Evolutionary conservation across 1,284 basidiomycete genomes (phyloP), one percentile per base, ranked within the genome.

Genomic region (Leucoagaricus sp.): DNA sequence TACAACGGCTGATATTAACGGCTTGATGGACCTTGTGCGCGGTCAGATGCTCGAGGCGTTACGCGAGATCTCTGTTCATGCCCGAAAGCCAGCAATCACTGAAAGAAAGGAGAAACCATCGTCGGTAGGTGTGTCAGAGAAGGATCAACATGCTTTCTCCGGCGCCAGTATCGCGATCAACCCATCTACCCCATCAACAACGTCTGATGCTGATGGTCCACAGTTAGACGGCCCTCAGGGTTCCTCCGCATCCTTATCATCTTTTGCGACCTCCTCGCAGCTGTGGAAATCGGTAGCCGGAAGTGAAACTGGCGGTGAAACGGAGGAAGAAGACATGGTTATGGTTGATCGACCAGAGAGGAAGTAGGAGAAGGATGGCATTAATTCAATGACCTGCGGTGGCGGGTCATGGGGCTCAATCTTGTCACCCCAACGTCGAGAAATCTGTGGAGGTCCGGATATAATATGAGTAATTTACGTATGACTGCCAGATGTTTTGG

Each of bases 281-380:
- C 51, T 58, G n/a, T 59, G 62, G 49, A 61, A 53, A 48, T 55
- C 57, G n/a, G 59, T 31, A 15, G 57, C 45, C 50, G 59, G 26
- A 31, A 67, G 83, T 62, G 85, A 86, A 61, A 80, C 80, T 59
- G 85, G 85, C 12, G 76, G 76, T 40, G 87, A 89, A 65, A 89
- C 87, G 34, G 89, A 91, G 65, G 85, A 87, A 65, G 89, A 91
- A 58, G 89, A 91, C 2, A 86, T 91, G 84, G 81, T 91, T 59
- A 69, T 91, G 38, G 83, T 91, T 54, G 87, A 83, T 44, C 77
- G 85, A 61, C 87, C 87, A 12, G 57, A 62, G 45, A 31, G 42
- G 47, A 28, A 44, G 21, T 50, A 47, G 33, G 21, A 41, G 9
- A 25, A 19, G 6, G 23, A 7, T 52, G 15, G 21, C 31, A 49